Evolutionary conservation across 177 flowering plant genomes (phyloP).

Genomic region (Vitis hybrid): DNA sequence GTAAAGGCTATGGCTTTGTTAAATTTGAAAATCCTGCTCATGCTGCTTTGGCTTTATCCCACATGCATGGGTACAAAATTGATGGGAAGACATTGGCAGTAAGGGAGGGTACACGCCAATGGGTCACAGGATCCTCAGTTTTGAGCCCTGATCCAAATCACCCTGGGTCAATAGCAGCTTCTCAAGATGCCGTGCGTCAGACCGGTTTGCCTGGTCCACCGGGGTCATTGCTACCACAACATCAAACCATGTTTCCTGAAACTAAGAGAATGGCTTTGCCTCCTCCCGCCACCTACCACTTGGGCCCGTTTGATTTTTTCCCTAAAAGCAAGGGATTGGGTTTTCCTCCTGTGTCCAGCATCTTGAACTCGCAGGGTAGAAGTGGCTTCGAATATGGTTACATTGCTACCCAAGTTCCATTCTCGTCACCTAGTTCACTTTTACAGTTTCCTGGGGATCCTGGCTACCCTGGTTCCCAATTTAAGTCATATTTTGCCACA

Average conservation of each 20-base stretch:
- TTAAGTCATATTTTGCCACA: not conserved
- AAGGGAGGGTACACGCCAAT: constrained; percentile 21
- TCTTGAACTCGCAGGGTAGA: no score
- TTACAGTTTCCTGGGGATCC: constrained; percentile 12
- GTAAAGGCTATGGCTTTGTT: constrained; percentile 50
- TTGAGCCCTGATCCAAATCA: constrained; percentile 1
- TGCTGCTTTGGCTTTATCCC: constrained; percentile 33
- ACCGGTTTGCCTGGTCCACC: constrained; percentile 23
- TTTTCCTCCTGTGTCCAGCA: not conserved
- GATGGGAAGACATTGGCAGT: constrained; percentile 42
- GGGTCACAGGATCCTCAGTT: constrained; percentile 5
- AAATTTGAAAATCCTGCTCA: constrained; percentile 24
- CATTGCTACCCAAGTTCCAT: constrained; percentile 4
- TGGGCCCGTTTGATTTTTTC: not conserved
- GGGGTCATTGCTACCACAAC: constrained; percentile 21
- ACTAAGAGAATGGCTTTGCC: constrained; percentile 2
- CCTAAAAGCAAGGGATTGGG: constrained; percentile 1
- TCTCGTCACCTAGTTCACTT: constrained; percentile 10
- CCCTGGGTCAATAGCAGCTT: constrained; percentile 5
- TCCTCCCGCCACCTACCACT: no score
- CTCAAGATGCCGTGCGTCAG: constrained; percentile 8
- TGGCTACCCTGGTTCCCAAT: constrained; percentile 2
- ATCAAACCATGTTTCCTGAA: constrained; percentile 9
- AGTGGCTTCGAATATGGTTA: not conserved
- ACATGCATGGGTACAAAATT: constrained; percentile 36